Evolutionary conservation across 768 basidiomycete species (phyloP).

Genomic region (Termitomyces sp.): DNA sequence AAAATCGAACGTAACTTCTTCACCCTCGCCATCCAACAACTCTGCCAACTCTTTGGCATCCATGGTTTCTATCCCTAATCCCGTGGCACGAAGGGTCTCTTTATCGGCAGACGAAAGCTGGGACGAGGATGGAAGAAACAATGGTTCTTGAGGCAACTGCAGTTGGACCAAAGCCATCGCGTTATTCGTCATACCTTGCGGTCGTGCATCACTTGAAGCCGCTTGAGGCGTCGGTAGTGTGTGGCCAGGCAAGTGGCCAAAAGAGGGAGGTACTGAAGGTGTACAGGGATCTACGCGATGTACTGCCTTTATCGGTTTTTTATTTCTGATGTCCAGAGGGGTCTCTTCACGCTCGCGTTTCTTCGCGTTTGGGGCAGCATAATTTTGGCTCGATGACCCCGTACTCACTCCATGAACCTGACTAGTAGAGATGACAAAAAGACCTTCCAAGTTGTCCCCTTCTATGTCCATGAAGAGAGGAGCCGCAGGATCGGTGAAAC

Average conservation of each 20-base stretch:
- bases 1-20: slow-evolving; percentile 42
- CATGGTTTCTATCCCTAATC: slow-evolving; percentile 67
- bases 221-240: neutral
- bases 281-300: slow-evolving; percentile 22
- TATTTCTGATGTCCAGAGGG: slow-evolving; percentile 34
- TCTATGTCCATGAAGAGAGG: slow-evolving; percentile 78
- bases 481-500: slow-evolving; percentile 68
- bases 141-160: slow-evolving; percentile 24
- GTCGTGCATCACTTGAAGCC: neutral
- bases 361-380: slow-evolving; percentile 19
- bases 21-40: slow-evolving; percentile 55
- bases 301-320: slow-evolving; percentile 50
- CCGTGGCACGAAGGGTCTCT: slow-evolving; percentile 49
- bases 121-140: slow-evolving; percentile 44
- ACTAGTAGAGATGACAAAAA: slow-evolving; percentile 80
- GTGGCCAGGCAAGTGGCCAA: neutral
- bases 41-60: slow-evolving; percentile 51
- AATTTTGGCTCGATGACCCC: slow-evolving; percentile 19
- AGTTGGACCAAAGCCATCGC: slow-evolving; percentile 2
- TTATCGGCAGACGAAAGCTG: slow-evolving; percentile 54
- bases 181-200: neutral
- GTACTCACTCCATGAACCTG: slow-evolving; percentile 39
- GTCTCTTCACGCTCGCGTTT: slow-evolving; percentile 43
- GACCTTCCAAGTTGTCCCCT: slow-evolving; percentile 53
- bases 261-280: slow-evolving; percentile 5